phyloP scores from a whole-genome alignment of 2,329 filamentous ascomycete species.

The Corniculantispora saksenae region DNA sequence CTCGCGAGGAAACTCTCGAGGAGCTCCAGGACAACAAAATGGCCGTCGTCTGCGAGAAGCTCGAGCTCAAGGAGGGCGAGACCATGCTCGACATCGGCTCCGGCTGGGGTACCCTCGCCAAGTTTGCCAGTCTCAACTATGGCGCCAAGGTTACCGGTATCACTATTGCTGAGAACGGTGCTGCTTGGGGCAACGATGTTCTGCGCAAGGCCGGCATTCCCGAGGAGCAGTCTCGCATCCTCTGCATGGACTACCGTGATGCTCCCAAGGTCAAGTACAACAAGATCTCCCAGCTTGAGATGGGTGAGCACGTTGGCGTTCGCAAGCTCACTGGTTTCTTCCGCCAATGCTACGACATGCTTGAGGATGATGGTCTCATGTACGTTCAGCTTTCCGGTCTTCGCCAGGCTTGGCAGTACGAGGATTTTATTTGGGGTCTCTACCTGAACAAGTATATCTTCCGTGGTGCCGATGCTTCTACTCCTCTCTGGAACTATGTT shows the following conservation, averaged over 20 bases:
- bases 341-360: constrained; percentile 88
- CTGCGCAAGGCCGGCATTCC: constrained; percentile 79
- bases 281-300: constrained; percentile 97
- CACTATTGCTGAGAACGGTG: constrained; percentile 94
- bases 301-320: constrained; percentile 98
- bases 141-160: constrained; percentile 84
- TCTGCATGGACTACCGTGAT: constrained; percentile 97
- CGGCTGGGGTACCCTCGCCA: constrained; percentile 94
- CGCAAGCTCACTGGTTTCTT: constrained; percentile 82
- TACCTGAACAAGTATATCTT: constrained; percentile 99
- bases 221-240: constrained; percentile 85
- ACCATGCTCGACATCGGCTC: constrained; percentile 91
- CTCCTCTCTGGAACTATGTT: constrained; percentile 85
- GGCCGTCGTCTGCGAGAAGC: constrained; percentile 93
- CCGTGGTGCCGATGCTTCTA: constrained; percentile 93
- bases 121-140: constrained; percentile 91
- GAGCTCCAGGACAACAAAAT: constrained; percentile 98
- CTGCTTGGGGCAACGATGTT: constrained; percentile 91
- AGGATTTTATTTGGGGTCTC: constrained; percentile 95
- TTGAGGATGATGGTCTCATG: constrained; percentile 93
- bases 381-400: constrained; percentile 95
- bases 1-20: constrained; percentile 86
- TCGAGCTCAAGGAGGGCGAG: constrained; percentile 78
- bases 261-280: constrained; percentile 83
- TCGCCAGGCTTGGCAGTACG: constrained; percentile 94